Conservation (phyloP, 106 monocot species). For the Acanthochlamys bracteata region DNA sequence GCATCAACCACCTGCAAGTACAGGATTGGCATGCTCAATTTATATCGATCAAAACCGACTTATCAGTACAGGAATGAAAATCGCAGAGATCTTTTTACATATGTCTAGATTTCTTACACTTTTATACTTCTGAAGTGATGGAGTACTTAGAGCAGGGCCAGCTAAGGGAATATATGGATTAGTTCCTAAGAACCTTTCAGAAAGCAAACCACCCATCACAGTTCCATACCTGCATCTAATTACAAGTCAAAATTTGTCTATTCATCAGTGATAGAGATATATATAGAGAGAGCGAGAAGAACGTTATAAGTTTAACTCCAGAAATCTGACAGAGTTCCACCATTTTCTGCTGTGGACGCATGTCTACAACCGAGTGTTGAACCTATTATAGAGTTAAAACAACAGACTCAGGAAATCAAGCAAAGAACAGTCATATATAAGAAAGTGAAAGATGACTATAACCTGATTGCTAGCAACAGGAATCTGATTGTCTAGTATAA, state of each 20-base stretch:
- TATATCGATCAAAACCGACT: too few species aligned
- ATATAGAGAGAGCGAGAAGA: constrained; percentile 31
- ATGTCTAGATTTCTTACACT: too few species aligned
- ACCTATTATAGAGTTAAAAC: constrained; percentile 35
- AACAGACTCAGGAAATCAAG: background rate
- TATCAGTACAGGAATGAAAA: too few species aligned
- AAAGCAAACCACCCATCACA: constrained; percentile 92
- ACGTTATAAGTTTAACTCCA: constrained; percentile 93
- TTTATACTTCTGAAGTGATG: constrained; percentile 93
- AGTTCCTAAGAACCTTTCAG: constrained; percentile 90
- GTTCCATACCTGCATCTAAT: constrained; percentile 74
- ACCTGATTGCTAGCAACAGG: constrained; percentile 94
- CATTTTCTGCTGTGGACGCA: constrained; percentile 92
- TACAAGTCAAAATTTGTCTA: background rate
- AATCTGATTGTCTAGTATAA: constrained; percentile 61
- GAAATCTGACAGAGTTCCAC: constrained; percentile 80
- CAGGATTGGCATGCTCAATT: too few species aligned
- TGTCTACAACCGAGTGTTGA: constrained; percentile 94
- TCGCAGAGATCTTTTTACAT: too few species aligned
- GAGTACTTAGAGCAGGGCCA: constrained; percentile 86
- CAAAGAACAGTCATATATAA: background rate
- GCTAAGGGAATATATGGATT: constrained; percentile 82
- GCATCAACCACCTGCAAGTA: constrained; percentile 99
- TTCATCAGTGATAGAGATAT: constrained; percentile 7
- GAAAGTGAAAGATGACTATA: background rate